Evolutionary conservation across 441 rosid species (phyloP), one percentile per base, ranked within the genome.

Genomic region (Rhodomyrtus psidioides): DNA sequence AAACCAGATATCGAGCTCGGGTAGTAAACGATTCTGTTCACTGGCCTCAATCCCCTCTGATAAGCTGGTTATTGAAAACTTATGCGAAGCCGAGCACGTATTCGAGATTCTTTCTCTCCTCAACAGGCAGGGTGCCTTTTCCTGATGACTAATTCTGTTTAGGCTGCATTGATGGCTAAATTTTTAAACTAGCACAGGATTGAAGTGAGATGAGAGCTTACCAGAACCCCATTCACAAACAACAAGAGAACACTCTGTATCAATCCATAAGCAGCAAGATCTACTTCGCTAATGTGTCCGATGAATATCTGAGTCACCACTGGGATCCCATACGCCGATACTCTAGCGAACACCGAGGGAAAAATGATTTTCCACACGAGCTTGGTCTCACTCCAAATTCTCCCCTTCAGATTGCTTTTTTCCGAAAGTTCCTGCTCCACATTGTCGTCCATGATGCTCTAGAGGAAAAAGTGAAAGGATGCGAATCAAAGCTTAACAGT

Each of bases 351-450:
- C n/a, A n/a, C n/a, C n/a, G n/a, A n/a, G n/a, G n/a, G n/a, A n/a
- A n/a, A n/a, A n/a, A n/a, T n/a, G n/a, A n/a, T n/a, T n/a, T n/a
- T n/a, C n/a, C n/a, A n/a, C n/a, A n/a, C n/a, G n/a, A n/a, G n/a
- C n/a, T n/a, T n/a, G n/a, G n/a, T n/a, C n/a, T n/a, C n/a, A n/a
- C n/a, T n/a, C n/a, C n/a, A n/a, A n/a, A n/a, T n/a, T n/a, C n/a
- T n/a, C n/a, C n/a, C n/a, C n/a, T n/a, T n/a, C n/a, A n/a, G n/a
- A n/a, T n/a, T n/a, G n/a, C n/a, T 85, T 7, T 65, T 3, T n/a
- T 7, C 84, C 27, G 85, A 58, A 57, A 90, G 90, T 86, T 89
- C 82, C 84, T 86, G 88, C 74, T 90, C 91, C 83, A 84, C 6
- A 57, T 27, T 19, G 51, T 75, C 82, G 39, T 58, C n/a, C 79